Conservation (phyloP, 768 basidiomycete genomes). For the Clathrus columnatus region DNA sequence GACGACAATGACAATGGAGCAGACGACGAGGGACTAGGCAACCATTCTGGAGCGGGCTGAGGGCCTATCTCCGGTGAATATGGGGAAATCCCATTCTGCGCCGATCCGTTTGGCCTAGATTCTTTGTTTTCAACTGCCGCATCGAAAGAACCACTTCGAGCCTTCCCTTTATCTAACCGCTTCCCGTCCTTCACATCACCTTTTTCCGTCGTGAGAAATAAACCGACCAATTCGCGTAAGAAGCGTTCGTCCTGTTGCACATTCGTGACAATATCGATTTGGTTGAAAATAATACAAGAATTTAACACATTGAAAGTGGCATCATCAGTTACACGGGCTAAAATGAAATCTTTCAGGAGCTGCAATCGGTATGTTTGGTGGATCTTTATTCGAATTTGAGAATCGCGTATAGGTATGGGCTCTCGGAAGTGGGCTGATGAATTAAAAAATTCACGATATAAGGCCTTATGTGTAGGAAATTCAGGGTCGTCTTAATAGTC, state of each 20-base stretch:
- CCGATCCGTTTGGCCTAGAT: slow-evolving; percentile 33
- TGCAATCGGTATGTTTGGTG: slow-evolving; percentile 96
- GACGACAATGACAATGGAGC: slow-evolving; percentile 5
- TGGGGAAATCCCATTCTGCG: neutral
- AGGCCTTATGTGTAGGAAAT: slow-evolving; percentile 92
- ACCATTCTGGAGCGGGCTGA: neutral
- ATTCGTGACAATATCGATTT: slow-evolving; percentile 93
- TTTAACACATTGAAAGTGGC: slow-evolving; percentile 95
- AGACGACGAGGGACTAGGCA: slow-evolving; percentile 3
- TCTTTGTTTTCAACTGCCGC: slow-evolving; percentile 14
- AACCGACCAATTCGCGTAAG: slow-evolving; percentile 64
- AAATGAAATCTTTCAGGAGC: slow-evolving; percentile 96
- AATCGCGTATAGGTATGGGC: slow-evolving; percentile 76
- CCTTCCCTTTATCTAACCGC: slow-evolving; percentile 13
- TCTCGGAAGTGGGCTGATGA: slow-evolving; percentile 80
- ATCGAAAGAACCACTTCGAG: neutral
- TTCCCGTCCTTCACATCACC: slow-evolving; percentile 5
- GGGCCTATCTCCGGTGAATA: neutral
- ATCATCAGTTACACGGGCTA: slow-evolving; percentile 90
- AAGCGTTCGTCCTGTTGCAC: slow-evolving; percentile 73
- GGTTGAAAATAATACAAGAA: slow-evolving; percentile 97
- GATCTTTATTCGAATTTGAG: slow-evolving; percentile 71
- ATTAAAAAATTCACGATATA: slow-evolving; percentile 89
- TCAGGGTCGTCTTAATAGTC: slow-evolving; percentile 78
- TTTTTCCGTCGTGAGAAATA: slow-evolving; percentile 37